A percentile compares a stretch with the other conserved stretches of the same genome.
Evolutionary conservation across 2,329 filamentous ascomycete genomes (phyloP).

Genomic region (Aspergillus fischeri): DNA sequence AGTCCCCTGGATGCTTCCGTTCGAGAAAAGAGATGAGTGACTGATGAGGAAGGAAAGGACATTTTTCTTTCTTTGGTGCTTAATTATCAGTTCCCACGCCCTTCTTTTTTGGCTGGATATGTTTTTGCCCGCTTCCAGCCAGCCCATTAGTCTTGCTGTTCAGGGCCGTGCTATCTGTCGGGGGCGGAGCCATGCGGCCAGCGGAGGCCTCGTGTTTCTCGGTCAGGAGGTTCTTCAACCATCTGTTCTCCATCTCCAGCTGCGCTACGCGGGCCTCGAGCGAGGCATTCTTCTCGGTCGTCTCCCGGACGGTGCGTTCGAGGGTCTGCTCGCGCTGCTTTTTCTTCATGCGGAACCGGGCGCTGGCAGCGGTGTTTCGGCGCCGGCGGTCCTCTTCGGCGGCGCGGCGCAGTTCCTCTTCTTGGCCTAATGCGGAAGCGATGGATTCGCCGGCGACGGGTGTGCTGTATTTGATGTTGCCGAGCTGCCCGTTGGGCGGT

Average conservation of each 20-base stretch:
- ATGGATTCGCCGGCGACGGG: constrained; percentile 35
- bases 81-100: constrained; percentile 33
- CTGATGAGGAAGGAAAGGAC: neutral
- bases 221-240: constrained; percentile 74
- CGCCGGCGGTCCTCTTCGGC: constrained; percentile 88
- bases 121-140: constrained; percentile 28
- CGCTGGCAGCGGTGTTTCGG: constrained; percentile 82
- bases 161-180: constrained; percentile 19
- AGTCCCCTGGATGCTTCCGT: neutral
- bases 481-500: constrained; percentile 37
- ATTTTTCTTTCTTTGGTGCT: constrained; percentile 7
- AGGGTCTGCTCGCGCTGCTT: constrained; percentile 88
- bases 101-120: constrained; percentile 39
- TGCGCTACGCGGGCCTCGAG: constrained; percentile 71
- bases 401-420: constrained; percentile 67
- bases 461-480: constrained; percentile 39
- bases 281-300: constrained; percentile 70
- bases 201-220: constrained; percentile 63
- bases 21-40: neutral
- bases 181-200: constrained; percentile 21
- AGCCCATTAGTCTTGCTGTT: constrained; percentile 17
- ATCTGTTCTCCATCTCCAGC: constrained; percentile 79
- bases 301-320: constrained; percentile 76
- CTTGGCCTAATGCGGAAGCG: constrained; percentile 53
- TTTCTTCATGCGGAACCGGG: constrained; percentile 91